Conservation (phyloP, 768 basidiomycete species). For the Lentinula raphanica region DNA sequence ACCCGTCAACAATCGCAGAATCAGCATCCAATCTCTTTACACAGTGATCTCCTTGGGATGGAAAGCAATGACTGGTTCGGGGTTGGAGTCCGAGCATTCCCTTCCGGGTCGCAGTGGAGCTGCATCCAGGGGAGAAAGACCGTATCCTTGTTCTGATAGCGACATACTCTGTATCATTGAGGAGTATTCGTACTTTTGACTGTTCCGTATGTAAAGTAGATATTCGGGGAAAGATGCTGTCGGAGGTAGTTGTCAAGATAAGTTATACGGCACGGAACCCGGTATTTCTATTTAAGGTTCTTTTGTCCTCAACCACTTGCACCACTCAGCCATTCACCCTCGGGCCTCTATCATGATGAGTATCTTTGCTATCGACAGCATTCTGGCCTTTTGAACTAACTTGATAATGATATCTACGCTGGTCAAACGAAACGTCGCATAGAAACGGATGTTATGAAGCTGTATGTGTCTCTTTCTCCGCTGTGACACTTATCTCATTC, state of each 20-base stretch:
- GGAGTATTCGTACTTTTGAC: slow-evolving; percentile 50
- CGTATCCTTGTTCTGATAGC: slow-evolving; percentile 53
- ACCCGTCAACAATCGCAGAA: background rate
- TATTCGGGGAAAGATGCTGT: background rate
- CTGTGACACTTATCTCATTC: background rate
- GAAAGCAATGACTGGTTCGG: slow-evolving; percentile 4
- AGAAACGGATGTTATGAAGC: slow-evolving; percentile 99
- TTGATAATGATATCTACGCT: slow-evolving; percentile 39
- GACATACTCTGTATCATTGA: slow-evolving; percentile 68
- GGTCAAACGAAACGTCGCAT: slow-evolving; percentile 87
- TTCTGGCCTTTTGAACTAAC: slow-evolving; percentile 4
- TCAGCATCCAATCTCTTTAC: background rate
- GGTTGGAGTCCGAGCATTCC: background rate
- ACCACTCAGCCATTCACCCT: slow-evolving; percentile 5
- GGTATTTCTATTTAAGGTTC: background rate
- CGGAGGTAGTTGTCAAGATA: no score
- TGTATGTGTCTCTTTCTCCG: slow-evolving; percentile 45
- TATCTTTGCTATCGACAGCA: slow-evolving; percentile 22
- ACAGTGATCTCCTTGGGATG: slow-evolving; percentile 6
- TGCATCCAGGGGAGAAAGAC: slow-evolving; percentile 22
- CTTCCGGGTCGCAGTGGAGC: slow-evolving; percentile 9
- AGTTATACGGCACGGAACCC: background rate
- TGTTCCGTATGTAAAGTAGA: background rate
- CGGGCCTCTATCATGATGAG: slow-evolving; percentile 52
- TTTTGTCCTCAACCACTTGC: slow-evolving; percentile 14